Evolutionary conservation across 2,329 filamentous ascomycete genomes (phyloP).

Genomic region (Fusarium neocosmosporiellum): DNA sequence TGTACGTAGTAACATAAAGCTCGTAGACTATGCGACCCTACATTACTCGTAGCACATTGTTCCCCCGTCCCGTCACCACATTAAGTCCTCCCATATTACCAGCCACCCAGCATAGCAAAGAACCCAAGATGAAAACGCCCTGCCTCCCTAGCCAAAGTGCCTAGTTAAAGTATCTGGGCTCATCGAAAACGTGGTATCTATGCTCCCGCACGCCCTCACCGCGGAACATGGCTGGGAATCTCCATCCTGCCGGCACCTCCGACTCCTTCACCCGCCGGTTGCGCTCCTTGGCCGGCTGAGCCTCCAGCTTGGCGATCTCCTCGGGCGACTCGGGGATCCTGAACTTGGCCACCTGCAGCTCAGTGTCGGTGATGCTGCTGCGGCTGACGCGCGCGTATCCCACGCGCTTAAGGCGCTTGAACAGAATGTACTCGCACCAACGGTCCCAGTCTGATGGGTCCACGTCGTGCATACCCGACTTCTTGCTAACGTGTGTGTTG

Average conservation of each 20-base stretch:
- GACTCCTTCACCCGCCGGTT: slow-evolving; percentile 72
- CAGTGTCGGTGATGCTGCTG: slow-evolving; percentile 94
- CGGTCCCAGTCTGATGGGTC: slow-evolving; percentile 93
- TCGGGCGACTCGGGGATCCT: slow-evolving; percentile 76
- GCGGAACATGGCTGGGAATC: slow-evolving; percentile 87
- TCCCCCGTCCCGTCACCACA: slow-evolving; percentile 3
- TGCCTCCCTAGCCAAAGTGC: neutral
- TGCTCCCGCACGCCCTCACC: slow-evolving; percentile 90
- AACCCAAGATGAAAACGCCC: slow-evolving; percentile 15
- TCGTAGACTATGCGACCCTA: slow-evolving; percentile 24
- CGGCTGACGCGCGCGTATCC: slow-evolving; percentile 92
- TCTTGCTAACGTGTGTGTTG: slow-evolving; percentile 90
- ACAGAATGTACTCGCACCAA: slow-evolving; percentile 99
- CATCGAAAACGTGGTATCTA: slow-evolving; percentile 93
- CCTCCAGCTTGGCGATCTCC: slow-evolving; percentile 59
- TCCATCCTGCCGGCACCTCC: slow-evolving; percentile 79
- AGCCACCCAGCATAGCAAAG: neutral
- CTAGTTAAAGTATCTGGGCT: slow-evolving; percentile 76
- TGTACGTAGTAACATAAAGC: slow-evolving; percentile 27
- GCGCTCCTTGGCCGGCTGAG: slow-evolving; percentile 63
- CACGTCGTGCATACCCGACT: slow-evolving; percentile 94
- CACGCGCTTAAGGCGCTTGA: slow-evolving; percentile 85
- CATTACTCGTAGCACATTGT: slow-evolving; percentile 32
- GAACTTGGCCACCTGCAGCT: slow-evolving; percentile 97
- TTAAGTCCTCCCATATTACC: slow-evolving; percentile 19